Evolutionary conservation across 2,329 filamentous ascomycete genomes (phyloP).

Genomic region (Ophiobolus disseminans): DNA sequence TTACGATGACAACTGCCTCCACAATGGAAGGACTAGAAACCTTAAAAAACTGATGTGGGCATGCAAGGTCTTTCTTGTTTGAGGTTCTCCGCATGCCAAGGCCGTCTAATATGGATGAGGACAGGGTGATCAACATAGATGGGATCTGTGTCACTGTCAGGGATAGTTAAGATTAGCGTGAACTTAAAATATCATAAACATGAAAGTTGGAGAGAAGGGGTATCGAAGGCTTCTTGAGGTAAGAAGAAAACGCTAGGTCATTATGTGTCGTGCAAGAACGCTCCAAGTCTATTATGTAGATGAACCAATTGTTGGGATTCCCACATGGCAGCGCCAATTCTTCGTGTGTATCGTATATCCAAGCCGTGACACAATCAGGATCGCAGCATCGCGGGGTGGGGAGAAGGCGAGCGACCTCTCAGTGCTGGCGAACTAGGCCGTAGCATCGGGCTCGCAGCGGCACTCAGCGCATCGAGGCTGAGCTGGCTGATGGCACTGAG

Average conservation of each 20-base stretch:
- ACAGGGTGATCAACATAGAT: neutral
- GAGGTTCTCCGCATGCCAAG: constrained; percentile 15
- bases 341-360: neutral
- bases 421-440: constrained; percentile 44
- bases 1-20: neutral
- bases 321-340: neutral
- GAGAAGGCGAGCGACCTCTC: constrained; percentile 42
- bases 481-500: constrained; percentile 48
- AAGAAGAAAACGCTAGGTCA: neutral
- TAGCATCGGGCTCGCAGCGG: constrained; percentile 46
- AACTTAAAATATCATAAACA: neutral
- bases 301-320: neutral
- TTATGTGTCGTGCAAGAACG: constrained; percentile 1
- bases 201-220: neutral
- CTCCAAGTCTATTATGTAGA: constrained; percentile 6
- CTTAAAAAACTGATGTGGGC: neutral
- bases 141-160: neutral
- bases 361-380: constrained; percentile 2
- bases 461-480: constrained; percentile 45
- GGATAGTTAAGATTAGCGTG: neutral
- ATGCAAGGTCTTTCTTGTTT: constrained; percentile 6
- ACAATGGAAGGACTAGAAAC: too few species aligned
- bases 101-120: constrained; percentile 2
- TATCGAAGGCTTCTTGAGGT: neutral
- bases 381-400: constrained; percentile 37